Evolutionary conservation across 805 yeast genomes (phyloP), one percentile per base, ranked within the genome.

Genomic region (Soucietia sequanensis): DNA sequence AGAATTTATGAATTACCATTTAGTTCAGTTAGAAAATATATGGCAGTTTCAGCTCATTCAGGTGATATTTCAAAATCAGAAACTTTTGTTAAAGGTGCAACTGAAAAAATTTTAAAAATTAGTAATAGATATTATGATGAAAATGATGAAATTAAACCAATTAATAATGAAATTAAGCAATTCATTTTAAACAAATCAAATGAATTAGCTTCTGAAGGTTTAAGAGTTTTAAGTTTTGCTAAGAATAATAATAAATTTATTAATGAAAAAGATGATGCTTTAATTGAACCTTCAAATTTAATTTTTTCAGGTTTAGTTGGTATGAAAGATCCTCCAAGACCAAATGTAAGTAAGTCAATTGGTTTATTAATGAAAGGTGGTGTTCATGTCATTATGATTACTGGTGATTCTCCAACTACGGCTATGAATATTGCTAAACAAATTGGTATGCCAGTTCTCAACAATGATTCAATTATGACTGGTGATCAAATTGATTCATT

Each of bases 311-410:
- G 99, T 9, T 63, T 93, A 29, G 72, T 88, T 44, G 98, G 96
- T 37, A 89, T 93, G 95, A 88, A 87, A 50, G 99, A 93, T 62
- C 99, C 99, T 7, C 99, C 99, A 38, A 78, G 99, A 52, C 84
- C 90, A 7, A 80, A 83, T 42, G 98, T 93, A 3, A 75, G 78
- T 31, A 67, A 72, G 32, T 84, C 96, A 2, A 76, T 93, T 38
- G 75, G 84, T 24, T 71, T 80, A 44, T 71, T 93, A 38, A 72
- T 89, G 68, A 80, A 80, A 52, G 96, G 98, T 42, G 96, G 98
- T 28, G 99, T 93, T 27, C 95, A 88, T 53, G 88, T 93, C n/a
- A 86, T 93, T 33, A 93, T 93, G 98, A 91, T 93, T 44, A 93
- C 99, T 6, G 96, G 96, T 49, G 97, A 90, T 59, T 76, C 87